Evolutionary conservation across 495 filamentous ascomycete species (phyloP), one percentile per base, ranked within the genome.

Genomic region (Penicillium tannophilum): DNA sequence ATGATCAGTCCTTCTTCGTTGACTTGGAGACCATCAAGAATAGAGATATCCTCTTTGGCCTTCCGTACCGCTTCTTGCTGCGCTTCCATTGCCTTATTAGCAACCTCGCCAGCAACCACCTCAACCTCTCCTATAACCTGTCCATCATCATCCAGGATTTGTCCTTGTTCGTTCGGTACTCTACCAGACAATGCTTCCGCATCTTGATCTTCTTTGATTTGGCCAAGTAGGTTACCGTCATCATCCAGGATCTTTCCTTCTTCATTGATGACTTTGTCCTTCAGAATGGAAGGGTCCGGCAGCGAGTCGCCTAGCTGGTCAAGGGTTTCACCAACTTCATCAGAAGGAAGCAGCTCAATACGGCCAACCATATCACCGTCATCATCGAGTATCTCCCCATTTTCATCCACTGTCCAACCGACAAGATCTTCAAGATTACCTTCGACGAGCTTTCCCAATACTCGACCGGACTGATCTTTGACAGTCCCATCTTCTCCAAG

Each of bases 371-470:
- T 44, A 45, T 71, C 63, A 6, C 66, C 72, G 24, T 66, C 68
- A 1, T 69, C 65, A 54, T 73, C 68, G 10, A 70, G 56, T 47
- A 75, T 67, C 30, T 77, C 68, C 1, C 73, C 71, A 50, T 73
- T 68, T 24, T 76, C 71, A 36, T 67, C 67, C 44, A 80, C 66
- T 12, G 62, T 72, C 63, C 67, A 49, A 17, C 72, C 68, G 8
- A 65, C 46, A 9, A 75, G 43, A 8, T 67, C 68, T 0, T 62
- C 61, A 6, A 55, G 52, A 36, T 66, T 50, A 54, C 67, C 53
- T 56, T 75, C 56, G 30, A 65, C 14, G 35, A 58, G 43, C 56
- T 17, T 41, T 16, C 39, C 39, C 14, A 41, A 16, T 17, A 41
- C 39, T 17, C 39, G 39, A n/a, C 7, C 39, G 0, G 14, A 41